Base-by-base conservation (phyloP, 2,329 filamentous ascomycete species). In the Sclerotinia minor region DNA sequence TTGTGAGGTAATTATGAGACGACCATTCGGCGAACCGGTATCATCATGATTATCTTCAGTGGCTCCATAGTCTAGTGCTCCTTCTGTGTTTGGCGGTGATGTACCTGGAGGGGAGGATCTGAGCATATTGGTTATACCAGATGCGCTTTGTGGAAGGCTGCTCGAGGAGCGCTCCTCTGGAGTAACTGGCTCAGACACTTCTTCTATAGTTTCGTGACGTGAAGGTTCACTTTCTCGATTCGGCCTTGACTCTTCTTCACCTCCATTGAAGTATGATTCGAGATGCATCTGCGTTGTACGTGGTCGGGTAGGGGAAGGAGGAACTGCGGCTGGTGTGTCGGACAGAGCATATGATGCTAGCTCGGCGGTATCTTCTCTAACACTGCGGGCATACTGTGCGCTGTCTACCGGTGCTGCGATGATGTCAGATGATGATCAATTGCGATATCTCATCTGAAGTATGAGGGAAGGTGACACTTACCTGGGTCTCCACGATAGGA, bases 311-410 rank as follows among this genome's bases (percentile, higher is more conserved):
- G 75, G 75, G 41, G 74, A 73, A 35, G 71, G 69, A 76, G 78
- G 75, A 54, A 71, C 74, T 45, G 72, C 72, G 29, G 59, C 4
- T 19, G 71, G 72, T 73, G 84, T 83, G 73, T 91, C 87, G 50
- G 89, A 89, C 38, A 97, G 84, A 61, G 92, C 89, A 77, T 94
- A 92, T 24, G 87, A 92, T 54, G 93, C 93, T 67, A 97, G 83
- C 79, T 96, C 92, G 64, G 92, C 92, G 2, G 93, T 96, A 76
- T 95, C 90, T 79, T 95, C 89, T 71, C 93, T 89, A 52, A 97
- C 90, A 72, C 88, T 91, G 69, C 89, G 87, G 45, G 92, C 90
- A 78, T 92, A 91, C 73, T 92, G 87, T 24, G 87, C 85, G 73
- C 87, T 90, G 76, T 94, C 91, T 79, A 86, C 76, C 24, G 84